Evolutionary conservation across 495 filamentous ascomycete genomes (phyloP).

Genomic region (Penicillium maclennaniae): DNA sequence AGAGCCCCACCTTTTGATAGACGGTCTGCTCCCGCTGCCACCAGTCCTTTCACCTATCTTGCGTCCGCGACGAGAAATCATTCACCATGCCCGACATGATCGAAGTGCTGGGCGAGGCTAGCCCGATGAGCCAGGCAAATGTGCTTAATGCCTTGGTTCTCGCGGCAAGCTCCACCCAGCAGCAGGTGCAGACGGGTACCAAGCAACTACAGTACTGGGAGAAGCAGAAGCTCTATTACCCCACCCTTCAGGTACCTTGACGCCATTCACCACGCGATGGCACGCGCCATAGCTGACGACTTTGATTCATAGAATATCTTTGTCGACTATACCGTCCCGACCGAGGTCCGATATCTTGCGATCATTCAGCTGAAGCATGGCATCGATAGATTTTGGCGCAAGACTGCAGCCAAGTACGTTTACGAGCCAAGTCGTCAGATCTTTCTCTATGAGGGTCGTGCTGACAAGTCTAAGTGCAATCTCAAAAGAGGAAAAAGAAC

Average conservation of each 20-base stretch:
- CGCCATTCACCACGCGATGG: constrained; percentile 1
- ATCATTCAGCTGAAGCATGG: constrained; percentile 95
- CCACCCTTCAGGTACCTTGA: constrained; percentile 63
- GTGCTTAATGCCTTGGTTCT: constrained; percentile 68
- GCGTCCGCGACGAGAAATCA: neutral
- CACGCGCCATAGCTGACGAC: neutral
- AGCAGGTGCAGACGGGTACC: constrained; percentile 72
- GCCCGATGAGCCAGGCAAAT: constrained; percentile 60
- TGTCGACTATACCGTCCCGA: constrained; percentile 68
- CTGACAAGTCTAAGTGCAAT: constrained; percentile 56
- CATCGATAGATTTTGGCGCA: constrained; percentile 90
- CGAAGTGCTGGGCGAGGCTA: constrained; percentile 58
- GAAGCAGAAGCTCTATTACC: constrained; percentile 66
- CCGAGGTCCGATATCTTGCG: constrained; percentile 77
- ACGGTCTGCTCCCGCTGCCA: neutral
- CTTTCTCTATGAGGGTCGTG: neutral
- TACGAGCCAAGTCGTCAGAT: neutral
- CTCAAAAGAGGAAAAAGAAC: constrained; percentile 64
- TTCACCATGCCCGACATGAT: constrained; percentile 41
- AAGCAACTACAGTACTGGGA: constrained; percentile 88
- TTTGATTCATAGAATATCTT: constrained; percentile 59
- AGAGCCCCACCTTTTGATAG: neutral
- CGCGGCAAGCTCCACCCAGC: constrained; percentile 69
- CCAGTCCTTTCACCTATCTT: neutral
- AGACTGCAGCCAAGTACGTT: constrained; percentile 58